Percentiles rank a stretch among this genome's conserved stretches.
Evolutionary conservation across 2,329 filamentous ascomycete species (phyloP).

Genomic region (Phyllosticta citriasiana): DNA sequence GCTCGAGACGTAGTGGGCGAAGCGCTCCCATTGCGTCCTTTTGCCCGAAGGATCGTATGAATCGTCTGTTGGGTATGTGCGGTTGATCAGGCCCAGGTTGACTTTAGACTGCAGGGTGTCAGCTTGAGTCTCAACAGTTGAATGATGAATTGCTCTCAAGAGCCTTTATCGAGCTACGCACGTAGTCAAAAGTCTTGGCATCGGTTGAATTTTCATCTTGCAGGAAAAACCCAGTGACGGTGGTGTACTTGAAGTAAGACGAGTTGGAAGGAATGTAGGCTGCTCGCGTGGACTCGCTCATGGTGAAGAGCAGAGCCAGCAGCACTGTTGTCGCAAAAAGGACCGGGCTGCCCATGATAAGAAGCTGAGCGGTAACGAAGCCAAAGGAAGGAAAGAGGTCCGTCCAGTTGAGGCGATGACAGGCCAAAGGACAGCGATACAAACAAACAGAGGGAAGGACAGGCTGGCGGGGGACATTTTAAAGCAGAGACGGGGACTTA

Average conservation of each 20-base stretch:
- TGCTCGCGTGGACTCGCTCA: conserved; percentile 4
- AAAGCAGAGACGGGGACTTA: not conserved
- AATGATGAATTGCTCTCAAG: conserved; percentile 16
- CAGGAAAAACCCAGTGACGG: conserved; percentile 52
- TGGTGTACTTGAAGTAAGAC: conserved; percentile 48
- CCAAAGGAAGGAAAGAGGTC: not conserved
- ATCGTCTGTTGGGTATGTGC: conserved; percentile 48
- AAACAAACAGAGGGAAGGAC: not conserved
- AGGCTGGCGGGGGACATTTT: not conserved
- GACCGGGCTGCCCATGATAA: conserved; percentile 7
- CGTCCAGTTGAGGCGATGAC: not conserved
- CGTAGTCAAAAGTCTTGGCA: conserved; percentile 51
- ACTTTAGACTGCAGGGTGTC: conserved; percentile 36
- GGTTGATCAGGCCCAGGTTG: conserved; percentile 58
- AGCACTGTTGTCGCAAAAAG: conserved; percentile 8
- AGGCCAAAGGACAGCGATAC: not conserved
- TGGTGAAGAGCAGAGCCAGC: conserved; percentile 7
- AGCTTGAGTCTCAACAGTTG: not conserved
- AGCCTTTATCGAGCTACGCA: conserved; percentile 19
- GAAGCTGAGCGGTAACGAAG: not conserved
- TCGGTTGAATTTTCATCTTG: conserved; percentile 52
- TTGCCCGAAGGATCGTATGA: conserved; percentile 26
- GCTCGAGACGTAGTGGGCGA: conserved; percentile 46
- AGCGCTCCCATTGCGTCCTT: conserved; percentile 56
- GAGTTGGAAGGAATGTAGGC: conserved; percentile 1